Evolutionary conservation across 2,329 filamentous ascomycete genomes (phyloP), one percentile per base, ranked within the genome.

Genomic region (Paraphaeosphaeria minitans): DNA sequence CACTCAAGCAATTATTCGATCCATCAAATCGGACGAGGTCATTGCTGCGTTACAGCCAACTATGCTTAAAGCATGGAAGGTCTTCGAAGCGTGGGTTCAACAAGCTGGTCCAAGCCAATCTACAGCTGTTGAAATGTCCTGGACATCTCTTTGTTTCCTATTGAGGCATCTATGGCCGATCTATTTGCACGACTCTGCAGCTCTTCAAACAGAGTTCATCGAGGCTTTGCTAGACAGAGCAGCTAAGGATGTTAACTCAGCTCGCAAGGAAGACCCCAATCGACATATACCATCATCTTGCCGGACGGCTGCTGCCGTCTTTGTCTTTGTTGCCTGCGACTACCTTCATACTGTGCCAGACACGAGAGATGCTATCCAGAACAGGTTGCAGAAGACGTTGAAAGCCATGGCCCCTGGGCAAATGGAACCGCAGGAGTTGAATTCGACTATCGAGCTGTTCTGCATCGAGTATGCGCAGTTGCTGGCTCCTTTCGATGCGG

Each of bases 131-230:
- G 62, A 61, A 0, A 51, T 66, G 9, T 65, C 62, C 1, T 77
- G 74, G 73, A 66, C 65, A n/a, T 66, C 66, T 4, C 16, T 76
- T n/a, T 68, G 68, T 31, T 67, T 69, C 41, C 54, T 75, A 1
- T 21, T 71, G n/a, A 53, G 56, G 7, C 63, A 67, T 27, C 58
- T 77, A 8, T 77, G 74, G 74, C 71, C 72, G 1, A 55, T 73
- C 8, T 59, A 70, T 24, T 41, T 76, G 9, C 72, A 75, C n/a
- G 52, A 48, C 10, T 75, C 71, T 19, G 39, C 57, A 8, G 47
- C 64, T 6, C 35, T 64, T n/a, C 73, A 75, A 47, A 57, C 69
- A 31, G 59, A 66, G 5, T 33, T 67, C 4, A 43, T 76, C 5
- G 58, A 65, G 19, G 70, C 72, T 1, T 47, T 75, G 21, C 56